phyloP scores from a whole-genome alignment of 257 asterid genomes.

The Capsicum chinense region DNA sequence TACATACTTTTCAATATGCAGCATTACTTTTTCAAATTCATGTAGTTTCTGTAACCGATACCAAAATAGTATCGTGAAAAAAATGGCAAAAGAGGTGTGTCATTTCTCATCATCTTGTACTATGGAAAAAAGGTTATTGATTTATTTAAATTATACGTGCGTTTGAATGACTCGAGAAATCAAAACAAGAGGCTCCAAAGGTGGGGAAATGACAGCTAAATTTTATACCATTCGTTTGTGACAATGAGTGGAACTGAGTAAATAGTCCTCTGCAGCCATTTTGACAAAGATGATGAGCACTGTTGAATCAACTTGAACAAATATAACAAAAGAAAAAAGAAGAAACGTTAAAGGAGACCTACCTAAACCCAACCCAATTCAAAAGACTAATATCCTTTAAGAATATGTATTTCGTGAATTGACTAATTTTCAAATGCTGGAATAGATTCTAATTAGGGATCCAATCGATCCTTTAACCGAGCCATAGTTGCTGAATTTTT shows the following conservation, averaged over 20 bases:
- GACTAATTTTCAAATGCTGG: too few species aligned
- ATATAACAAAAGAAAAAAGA: too few species aligned
- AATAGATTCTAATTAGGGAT: not conserved
- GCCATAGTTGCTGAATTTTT: not conserved
- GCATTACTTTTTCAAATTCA: too few species aligned
- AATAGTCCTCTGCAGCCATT: not conserved
- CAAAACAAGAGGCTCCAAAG: not conserved
- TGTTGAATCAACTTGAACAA: too few species aligned
- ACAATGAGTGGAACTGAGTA: too few species aligned
- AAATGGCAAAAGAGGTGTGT: not conserved
- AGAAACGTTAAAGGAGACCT: too few species aligned
- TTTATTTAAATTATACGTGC: not conserved
- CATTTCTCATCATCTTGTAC: not conserved
- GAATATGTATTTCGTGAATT: not conserved
- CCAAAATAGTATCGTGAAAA: not conserved
- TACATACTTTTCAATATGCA: too few species aligned
- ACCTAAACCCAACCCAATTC: too few species aligned
- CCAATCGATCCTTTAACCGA: not conserved
- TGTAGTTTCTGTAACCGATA: not conserved
- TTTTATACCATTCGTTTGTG: too few species aligned
- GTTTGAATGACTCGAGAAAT: not conserved
- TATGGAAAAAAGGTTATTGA: not conserved
- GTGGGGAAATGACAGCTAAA: too few species aligned
- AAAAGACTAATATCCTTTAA: not conserved
- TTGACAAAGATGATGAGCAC: not conserved